Conservation (phyloP, 2,329 filamentous ascomycete genomes). For the Bisporella sp. region DNA sequence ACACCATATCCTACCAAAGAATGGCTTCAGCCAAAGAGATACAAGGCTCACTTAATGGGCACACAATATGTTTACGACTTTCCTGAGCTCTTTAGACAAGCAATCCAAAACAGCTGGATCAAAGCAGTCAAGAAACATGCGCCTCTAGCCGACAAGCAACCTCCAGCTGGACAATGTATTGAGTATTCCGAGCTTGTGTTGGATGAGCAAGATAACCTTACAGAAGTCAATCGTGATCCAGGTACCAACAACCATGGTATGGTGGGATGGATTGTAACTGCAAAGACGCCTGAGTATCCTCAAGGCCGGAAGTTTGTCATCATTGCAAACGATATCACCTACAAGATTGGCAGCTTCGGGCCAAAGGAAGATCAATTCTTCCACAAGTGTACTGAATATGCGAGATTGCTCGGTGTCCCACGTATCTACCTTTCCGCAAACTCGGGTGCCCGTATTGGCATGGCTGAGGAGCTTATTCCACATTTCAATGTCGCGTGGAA, state of each 20-base stretch:
- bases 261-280: conserved; percentile 96
- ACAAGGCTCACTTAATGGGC: conserved; percentile 98
- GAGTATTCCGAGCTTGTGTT: conserved; percentile 91
- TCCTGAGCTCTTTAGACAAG: conserved; percentile 97
- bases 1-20: conserved; percentile 97
- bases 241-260: conserved; percentile 96
- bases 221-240: conserved; percentile 89
- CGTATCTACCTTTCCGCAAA: conserved; percentile 98
- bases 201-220: conserved; percentile 85
- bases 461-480: conserved; percentile 94
- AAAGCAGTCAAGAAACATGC: conserved; percentile 69
- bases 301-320: conserved; percentile 88
- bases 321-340: conserved; percentile 98
- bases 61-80: conserved; percentile 99
- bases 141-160: conserved; percentile 70
- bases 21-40: conserved; percentile 95
- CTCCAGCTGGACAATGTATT: conserved; percentile 81
- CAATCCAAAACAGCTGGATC: conserved; percentile 91
- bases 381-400: conserved; percentile 96
- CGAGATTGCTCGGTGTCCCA: conserved; percentile 88
- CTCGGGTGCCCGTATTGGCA: conserved; percentile 93
- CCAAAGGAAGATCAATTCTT: conserved; percentile 97
- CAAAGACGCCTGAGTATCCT: conserved; percentile 92
- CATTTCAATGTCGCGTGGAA: conserved; percentile 98
- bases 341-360: conserved; percentile 96